A percentile compares a stretch with the other conserved stretches of the same genome.
Conservation (phyloP, 2,329 filamentous ascomycete genomes). For the Colletotrichum tropicale region DNA sequence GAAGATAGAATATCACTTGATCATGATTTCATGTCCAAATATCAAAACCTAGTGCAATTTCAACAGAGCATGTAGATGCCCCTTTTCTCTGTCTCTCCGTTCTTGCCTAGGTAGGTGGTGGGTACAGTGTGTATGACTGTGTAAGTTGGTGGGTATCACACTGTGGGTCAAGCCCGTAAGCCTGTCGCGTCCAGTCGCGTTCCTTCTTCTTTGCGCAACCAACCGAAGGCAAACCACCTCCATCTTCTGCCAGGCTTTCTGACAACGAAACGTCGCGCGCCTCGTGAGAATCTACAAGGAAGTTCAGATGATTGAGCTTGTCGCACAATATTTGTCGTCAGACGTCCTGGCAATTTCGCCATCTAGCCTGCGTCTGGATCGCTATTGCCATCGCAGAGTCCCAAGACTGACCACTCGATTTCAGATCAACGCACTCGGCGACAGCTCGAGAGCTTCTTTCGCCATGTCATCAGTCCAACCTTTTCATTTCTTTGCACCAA, state of each 20-base stretch:
- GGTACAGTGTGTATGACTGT: background rate
- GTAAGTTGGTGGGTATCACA: fast-evolving
- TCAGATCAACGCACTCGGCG: background rate
- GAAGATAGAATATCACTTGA: background rate
- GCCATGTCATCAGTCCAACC: background rate
- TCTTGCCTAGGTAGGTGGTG: background rate
- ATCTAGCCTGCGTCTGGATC: background rate
- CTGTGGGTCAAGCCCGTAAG: background rate
- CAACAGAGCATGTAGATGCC: background rate
- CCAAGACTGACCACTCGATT: background rate
- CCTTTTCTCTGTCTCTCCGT: background rate
- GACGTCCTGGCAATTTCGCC: background rate
- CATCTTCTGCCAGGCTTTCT: background rate
- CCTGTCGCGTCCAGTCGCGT: background rate
- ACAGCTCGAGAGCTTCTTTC: background rate
- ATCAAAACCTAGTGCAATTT: background rate
- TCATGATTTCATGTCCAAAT: background rate
- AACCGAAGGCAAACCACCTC: background rate
- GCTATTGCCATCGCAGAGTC: background rate
- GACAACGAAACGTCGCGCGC: background rate
- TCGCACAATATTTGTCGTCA: background rate
- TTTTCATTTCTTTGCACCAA: background rate
- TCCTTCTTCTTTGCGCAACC: background rate
- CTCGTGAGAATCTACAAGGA: background rate
- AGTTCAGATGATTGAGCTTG: background rate